Conservation (phyloP, 768 basidiomycete species). For the Rhodotorula graminis region DNA sequence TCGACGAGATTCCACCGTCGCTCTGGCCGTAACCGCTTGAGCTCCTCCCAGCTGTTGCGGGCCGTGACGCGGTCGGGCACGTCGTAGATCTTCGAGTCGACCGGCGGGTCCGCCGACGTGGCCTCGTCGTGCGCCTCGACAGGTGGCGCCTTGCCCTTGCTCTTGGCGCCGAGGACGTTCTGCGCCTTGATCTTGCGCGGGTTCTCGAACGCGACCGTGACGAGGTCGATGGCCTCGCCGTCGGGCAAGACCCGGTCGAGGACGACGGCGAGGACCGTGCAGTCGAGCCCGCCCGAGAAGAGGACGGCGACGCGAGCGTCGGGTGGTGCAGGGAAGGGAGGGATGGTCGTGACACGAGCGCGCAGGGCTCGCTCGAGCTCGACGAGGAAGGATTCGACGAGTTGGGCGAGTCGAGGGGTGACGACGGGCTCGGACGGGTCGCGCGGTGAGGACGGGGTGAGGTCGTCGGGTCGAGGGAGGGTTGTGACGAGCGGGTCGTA, state of each 20-base stretch:
- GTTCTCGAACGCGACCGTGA: constrained; percentile 59
- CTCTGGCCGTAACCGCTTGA: constrained; percentile 68
- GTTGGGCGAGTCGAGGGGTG: constrained; percentile 32
- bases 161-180: constrained; percentile 27
- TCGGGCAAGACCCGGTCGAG: constrained; percentile 58
- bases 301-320: constrained; percentile 65
- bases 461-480: constrained; percentile 37
- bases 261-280: constrained; percentile 71
- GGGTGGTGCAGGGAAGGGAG: constrained; percentile 24
- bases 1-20: constrained; percentile 90
- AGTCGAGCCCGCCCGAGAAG: constrained; percentile 96
- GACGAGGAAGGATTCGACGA: constrained; percentile 39
- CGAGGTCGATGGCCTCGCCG: constrained; percentile 35
- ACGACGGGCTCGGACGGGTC: constrained; percentile 6
- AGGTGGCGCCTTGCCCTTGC: constrained; percentile 40
- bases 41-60: constrained; percentile 68
- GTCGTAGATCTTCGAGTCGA: constrained; percentile 53
- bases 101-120: not conserved
- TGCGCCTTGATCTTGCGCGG: constrained; percentile 63
- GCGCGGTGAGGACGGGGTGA: not conserved
- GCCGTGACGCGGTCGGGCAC: constrained; percentile 89
- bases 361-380: constrained; percentile 29
- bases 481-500: constrained; percentile 40
- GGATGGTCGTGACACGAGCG: constrained; percentile 33
- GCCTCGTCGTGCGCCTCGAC: constrained; percentile 1